Conservation (phyloP, 2,329 filamentous ascomycete species). For the Alternaria atra region DNA sequence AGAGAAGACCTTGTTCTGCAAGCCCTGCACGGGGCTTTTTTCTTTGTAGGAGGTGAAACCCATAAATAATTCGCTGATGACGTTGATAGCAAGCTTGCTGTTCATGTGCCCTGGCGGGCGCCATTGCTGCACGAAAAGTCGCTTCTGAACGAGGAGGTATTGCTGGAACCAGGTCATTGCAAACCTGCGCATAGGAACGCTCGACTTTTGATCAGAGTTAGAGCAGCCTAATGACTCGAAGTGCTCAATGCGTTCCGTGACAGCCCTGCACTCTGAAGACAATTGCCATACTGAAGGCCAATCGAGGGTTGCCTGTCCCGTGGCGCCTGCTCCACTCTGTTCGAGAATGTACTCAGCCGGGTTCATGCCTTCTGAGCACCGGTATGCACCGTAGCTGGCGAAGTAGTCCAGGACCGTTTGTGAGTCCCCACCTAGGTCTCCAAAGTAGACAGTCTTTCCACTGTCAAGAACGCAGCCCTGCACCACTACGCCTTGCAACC, state of each 20-base stretch:
- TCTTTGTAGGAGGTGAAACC: conserved; percentile 65
- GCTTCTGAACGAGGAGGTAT: conserved; percentile 69
- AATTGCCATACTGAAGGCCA: conserved; percentile 24
- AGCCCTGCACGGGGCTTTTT: conserved; percentile 66
- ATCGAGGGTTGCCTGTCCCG: background rate
- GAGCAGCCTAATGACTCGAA: conserved; percentile 50
- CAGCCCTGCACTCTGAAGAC: conserved; percentile 28
- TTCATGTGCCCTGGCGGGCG: conserved; percentile 86
- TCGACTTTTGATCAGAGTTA: background rate
- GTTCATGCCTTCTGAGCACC: conserved; percentile 72
- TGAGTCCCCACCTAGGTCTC: conserved; percentile 75
- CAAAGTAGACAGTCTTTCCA: conserved; percentile 81
- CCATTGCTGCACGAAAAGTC: conserved; percentile 90
- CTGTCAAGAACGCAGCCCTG: no score
- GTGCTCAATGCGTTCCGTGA: conserved; percentile 59
- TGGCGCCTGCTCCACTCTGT: conserved; percentile 40
- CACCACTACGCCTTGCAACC: no score
- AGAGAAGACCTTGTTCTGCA: conserved; percentile 83
- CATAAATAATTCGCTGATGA: conserved; percentile 58
- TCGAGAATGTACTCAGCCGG: conserved; percentile 81
- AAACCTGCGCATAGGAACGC: conserved; percentile 48
- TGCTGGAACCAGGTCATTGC: conserved; percentile 68
- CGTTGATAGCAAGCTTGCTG: conserved; percentile 73
- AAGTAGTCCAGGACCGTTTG: conserved; percentile 74
- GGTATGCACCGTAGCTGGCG: conserved; percentile 70